phyloP scores from a whole-genome alignment of 805 yeast genomes.

The Yueomyces sinensis region DNA sequence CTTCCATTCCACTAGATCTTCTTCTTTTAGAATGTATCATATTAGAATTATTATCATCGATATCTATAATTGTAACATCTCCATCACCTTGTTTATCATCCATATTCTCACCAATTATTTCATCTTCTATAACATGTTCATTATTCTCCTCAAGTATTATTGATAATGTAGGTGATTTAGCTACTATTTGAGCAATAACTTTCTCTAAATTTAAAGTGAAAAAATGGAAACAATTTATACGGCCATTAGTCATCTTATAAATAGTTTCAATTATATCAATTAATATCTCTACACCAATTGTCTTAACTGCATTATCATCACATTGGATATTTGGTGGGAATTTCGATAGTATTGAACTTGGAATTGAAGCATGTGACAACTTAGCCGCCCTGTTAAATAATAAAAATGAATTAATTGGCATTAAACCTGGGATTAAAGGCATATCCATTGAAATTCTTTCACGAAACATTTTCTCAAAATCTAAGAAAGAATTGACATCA shows the following conservation, averaged over 20 bases:
- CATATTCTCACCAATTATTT: not conserved
- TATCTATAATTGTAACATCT: not conserved
- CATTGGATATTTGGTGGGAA: constrained; percentile 43
- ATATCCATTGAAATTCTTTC: constrained; percentile 29
- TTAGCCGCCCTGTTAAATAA: constrained; percentile 82
- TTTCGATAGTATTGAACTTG: constrained; percentile 35
- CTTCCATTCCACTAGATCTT: constrained; percentile 7
- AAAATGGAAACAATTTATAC: constrained; percentile 78
- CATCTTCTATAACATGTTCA: not conserved
- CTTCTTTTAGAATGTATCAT: not conserved
- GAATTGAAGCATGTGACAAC: constrained; percentile 76
- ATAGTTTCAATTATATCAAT: constrained; percentile 50
- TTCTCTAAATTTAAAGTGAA: constrained; percentile 88
- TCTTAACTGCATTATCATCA: constrained; percentile 73
- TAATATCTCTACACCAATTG: constrained; percentile 66
- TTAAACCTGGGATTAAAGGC: constrained; percentile 71
- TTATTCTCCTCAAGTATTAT: constrained; percentile 28
- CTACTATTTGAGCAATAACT: constrained; percentile 75
- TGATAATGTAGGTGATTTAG: constrained; percentile 41
- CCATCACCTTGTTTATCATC: constrained; percentile 16
- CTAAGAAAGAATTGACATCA: constrained; percentile 65
- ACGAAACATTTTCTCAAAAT: constrained; percentile 44
- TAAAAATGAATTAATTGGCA: constrained; percentile 81
- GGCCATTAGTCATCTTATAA: constrained; percentile 36
- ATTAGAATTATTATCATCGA: not conserved